Conservation (phyloP, 1,139 yeast species). For the Suhomyces panamericanus region DNA sequence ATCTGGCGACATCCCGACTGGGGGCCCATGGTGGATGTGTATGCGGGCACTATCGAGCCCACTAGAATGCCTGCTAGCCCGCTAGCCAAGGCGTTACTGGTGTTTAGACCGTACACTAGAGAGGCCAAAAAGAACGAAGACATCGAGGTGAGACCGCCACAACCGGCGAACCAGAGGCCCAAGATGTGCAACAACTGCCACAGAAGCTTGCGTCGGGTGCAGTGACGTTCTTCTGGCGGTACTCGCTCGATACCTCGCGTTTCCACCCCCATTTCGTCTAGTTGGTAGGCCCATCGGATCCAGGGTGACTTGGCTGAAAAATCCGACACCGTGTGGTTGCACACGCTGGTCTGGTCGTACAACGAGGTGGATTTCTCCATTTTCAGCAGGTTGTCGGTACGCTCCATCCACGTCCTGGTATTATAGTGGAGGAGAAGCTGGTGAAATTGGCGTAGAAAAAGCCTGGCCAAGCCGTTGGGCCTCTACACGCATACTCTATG, state of each 20-base stretch:
- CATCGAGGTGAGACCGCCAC: conserved; percentile 45
- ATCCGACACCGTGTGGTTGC: neutral
- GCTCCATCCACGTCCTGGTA: neutral
- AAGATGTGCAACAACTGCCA: conserved; percentile 22
- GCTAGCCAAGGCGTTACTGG: conserved; percentile 31
- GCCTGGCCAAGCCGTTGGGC: no score
- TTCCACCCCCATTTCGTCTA: conserved; percentile 33
- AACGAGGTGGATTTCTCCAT: no score
- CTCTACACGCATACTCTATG: no score
- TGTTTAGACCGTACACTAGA: conserved; percentile 29
- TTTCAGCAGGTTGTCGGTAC: no score
- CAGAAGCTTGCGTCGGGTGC: neutral
- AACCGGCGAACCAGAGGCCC: conserved; percentile 41
- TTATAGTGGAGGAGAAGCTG: no score
- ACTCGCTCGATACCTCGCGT: conserved; percentile 35
- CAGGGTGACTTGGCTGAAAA: neutral
- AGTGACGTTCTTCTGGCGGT: conserved; percentile 25
- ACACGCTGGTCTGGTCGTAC: neutral
- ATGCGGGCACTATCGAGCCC: conserved; percentile 44
- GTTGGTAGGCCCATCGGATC: conserved; percentile 19
- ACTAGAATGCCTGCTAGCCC: conserved; percentile 33
- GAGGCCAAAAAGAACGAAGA: conserved; percentile 40
- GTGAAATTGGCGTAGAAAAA: no score
- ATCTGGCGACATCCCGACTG: conserved; percentile 44
- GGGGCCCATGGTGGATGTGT: conserved; percentile 43